A percentile compares a stretch with the other conserved stretches of the same genome.
Conservation (phyloP, 805 yeast species). For the Cephaloascus fragrans region DNA sequence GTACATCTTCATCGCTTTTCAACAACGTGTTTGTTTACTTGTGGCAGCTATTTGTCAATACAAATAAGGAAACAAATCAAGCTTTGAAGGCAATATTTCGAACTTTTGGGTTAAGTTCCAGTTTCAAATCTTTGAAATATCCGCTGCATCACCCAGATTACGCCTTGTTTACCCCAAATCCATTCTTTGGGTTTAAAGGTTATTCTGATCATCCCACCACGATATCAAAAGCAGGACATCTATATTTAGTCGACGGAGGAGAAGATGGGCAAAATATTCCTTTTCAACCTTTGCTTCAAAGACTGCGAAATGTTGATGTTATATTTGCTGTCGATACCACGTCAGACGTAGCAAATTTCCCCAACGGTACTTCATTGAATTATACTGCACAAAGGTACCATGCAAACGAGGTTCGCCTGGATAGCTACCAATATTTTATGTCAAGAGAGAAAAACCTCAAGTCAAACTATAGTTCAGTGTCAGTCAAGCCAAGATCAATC, state of each 20-base stretch:
- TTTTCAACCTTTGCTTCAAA: constrained; percentile 30
- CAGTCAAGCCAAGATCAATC: constrained; percentile 6
- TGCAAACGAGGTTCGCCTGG: constrained; percentile 2
- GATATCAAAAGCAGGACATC: constrained; percentile 11
- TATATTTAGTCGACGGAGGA: constrained; percentile 31
- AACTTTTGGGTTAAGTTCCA: constrained; percentile 33
- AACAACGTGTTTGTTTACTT: constrained; percentile 42
- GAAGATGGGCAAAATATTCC: constrained; percentile 41
- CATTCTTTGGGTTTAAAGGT: constrained; percentile 30
- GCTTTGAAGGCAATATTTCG: constrained; percentile 27
- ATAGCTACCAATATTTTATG: constrained; percentile 1
- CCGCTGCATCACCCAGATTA: constrained; percentile 40
- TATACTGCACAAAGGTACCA: constrained; percentile 26
- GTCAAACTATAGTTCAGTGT: constrained; percentile 3
- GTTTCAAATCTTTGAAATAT: constrained; percentile 12
- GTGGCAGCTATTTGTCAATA: constrained; percentile 21
- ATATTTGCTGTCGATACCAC: constrained; percentile 34
- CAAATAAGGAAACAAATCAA: constrained; percentile 18
- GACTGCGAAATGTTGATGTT: constrained; percentile 23
- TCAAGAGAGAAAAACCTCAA: constrained; percentile 1
- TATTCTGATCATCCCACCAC: constrained; percentile 7
- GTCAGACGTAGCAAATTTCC: constrained; percentile 43
- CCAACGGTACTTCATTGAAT: constrained; percentile 46
- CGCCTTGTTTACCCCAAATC: constrained; percentile 54
- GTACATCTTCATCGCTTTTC: constrained; percentile 56